These are phyloP conservation scores for Aspergillus viridinutans DNA, from an alignment of 2,329 filamentous ascomycete species.

Conservation along the genomic window DNA sequence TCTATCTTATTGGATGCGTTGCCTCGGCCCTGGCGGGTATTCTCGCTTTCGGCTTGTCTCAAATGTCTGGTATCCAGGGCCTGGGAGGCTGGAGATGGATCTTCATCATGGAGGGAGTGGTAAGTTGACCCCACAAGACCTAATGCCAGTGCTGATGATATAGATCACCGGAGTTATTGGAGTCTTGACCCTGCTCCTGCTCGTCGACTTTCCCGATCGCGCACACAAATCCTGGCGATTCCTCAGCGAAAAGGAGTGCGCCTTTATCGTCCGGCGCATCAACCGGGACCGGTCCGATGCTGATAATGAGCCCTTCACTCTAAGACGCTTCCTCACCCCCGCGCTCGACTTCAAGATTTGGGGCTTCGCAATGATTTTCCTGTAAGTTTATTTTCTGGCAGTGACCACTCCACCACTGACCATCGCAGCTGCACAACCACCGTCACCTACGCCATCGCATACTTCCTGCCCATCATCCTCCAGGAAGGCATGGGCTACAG, in stretches of 20 bases:
- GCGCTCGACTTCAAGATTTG: conserved; percentile 52
- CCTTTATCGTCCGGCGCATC: conserved; percentile 49
- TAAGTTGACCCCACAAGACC: not conserved
- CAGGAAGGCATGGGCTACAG: conserved; percentile 58
- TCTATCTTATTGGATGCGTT: conserved; percentile 49
- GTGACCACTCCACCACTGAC: not conserved
- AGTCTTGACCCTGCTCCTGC: conserved; percentile 28
- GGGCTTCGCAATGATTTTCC: conserved; percentile 51
- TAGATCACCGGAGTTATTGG: conserved; percentile 27
- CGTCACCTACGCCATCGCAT: conserved; percentile 71
- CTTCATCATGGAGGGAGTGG: conserved; percentile 52
- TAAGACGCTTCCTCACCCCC: conserved; percentile 45
- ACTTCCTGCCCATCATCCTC: conserved; percentile 75
- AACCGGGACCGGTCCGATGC: conserved; percentile 52
- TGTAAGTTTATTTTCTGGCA: conserved; percentile 39
- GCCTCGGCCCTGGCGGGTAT: conserved; percentile 48
- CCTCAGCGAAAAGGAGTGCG: conserved; percentile 38
- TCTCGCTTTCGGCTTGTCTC: conserved; percentile 40
- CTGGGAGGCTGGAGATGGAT: conserved; percentile 52
- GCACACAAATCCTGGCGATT: conserved; percentile 31
- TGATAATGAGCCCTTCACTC: conserved; percentile 44
- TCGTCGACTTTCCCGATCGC: conserved; percentile 38
- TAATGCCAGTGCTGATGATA: not conserved
- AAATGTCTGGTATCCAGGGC: conserved; percentile 41
- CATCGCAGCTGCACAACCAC: conserved; percentile 54